Conservation (phyloP, 768 basidiomycete genomes). For the Boletus rubropictus region DNA sequence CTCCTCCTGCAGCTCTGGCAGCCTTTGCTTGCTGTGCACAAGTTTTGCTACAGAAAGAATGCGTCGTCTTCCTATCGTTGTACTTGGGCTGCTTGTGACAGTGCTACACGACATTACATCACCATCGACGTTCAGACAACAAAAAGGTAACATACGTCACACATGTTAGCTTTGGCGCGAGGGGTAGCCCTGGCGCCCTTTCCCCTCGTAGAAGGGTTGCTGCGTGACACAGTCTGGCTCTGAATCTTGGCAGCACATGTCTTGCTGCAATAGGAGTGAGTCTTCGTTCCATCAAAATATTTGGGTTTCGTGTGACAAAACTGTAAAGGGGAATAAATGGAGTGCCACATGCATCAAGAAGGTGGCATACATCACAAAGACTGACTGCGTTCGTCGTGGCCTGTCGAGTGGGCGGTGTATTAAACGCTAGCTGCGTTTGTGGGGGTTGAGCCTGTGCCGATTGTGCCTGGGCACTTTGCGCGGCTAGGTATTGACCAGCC, state of each 20-base stretch:
- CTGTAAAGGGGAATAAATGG: constrained; percentile 28
- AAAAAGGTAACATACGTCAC: constrained; percentile 39
- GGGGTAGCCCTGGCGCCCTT: constrained; percentile 22
- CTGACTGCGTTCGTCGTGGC: constrained; percentile 26
- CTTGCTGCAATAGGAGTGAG: constrained; percentile 56
- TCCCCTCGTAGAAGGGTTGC: constrained; percentile 25
- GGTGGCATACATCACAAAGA: constrained; percentile 46
- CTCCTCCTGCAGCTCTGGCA: constrained; percentile 23
- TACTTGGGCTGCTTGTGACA: constrained; percentile 58
- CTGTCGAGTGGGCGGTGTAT: constrained; percentile 10
- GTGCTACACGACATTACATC: constrained; percentile 33
- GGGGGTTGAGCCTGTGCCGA: constrained; percentile 22
- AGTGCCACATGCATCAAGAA: constrained; percentile 3
- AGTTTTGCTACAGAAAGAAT: constrained; percentile 59
- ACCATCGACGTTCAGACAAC: constrained; percentile 3
- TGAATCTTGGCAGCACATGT: constrained; percentile 48
- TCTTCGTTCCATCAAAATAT: constrained; percentile 49
- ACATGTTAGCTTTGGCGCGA: constrained; percentile 35
- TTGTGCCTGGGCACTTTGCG: constrained; percentile 28
- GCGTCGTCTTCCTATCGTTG: constrained; percentile 50
- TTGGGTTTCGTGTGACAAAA: constrained; percentile 53
- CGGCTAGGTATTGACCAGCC: constrained; percentile 33
- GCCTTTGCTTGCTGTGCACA: constrained; percentile 48
- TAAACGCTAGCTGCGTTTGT: constrained; percentile 19
- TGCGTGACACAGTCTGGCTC: constrained; percentile 24